Evolutionary conservation across 2,329 filamentous ascomycete species (phyloP).

Genomic region (Pestalotiopsis sp.): DNA sequence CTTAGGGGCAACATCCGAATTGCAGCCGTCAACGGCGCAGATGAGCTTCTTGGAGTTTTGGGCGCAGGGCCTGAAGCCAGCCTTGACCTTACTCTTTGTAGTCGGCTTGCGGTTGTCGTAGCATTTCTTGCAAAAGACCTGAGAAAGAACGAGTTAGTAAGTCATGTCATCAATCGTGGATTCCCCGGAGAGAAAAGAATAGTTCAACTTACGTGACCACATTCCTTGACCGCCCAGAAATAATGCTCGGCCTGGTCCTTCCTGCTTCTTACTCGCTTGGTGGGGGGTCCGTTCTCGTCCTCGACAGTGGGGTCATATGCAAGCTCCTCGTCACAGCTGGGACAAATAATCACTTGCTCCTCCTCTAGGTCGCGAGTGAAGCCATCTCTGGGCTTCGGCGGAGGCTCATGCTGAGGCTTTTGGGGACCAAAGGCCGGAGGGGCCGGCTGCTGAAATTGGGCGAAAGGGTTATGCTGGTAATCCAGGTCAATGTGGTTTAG

Average conservation of each 20-base stretch:
- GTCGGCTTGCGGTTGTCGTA: slow-evolving; percentile 54
- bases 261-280: slow-evolving; percentile 43
- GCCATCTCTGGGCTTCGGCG: slow-evolving; percentile 66
- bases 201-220: slow-evolving; percentile 73
- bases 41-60: slow-evolving; percentile 36
- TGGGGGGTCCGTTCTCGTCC: slow-evolving; percentile 30
- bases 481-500: slow-evolving; percentile 22
- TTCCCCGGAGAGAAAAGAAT: not conserved
- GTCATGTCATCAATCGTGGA: not conserved
- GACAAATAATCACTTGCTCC: slow-evolving; percentile 75
- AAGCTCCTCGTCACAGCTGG: slow-evolving; percentile 83
- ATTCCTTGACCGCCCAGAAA: slow-evolving; percentile 88
- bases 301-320: slow-evolving; percentile 62
- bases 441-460: not conserved
- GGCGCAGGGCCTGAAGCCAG: slow-evolving; percentile 38
- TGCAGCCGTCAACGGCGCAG: slow-evolving; percentile 60
- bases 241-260: slow-evolving; percentile 70
- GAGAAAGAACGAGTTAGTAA: not conserved
- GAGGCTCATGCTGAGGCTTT: slow-evolving; percentile 61
- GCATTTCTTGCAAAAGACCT: slow-evolving; percentile 66
- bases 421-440: slow-evolving; percentile 20
- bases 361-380: slow-evolving; percentile 78
- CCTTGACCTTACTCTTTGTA: slow-evolving; percentile 29
- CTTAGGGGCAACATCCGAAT: slow-evolving; percentile 53
- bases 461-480: slow-evolving; percentile 24